phyloP scores from a whole-genome alignment of 257 asterid genomes.

The Solanum lignicaule region DNA sequence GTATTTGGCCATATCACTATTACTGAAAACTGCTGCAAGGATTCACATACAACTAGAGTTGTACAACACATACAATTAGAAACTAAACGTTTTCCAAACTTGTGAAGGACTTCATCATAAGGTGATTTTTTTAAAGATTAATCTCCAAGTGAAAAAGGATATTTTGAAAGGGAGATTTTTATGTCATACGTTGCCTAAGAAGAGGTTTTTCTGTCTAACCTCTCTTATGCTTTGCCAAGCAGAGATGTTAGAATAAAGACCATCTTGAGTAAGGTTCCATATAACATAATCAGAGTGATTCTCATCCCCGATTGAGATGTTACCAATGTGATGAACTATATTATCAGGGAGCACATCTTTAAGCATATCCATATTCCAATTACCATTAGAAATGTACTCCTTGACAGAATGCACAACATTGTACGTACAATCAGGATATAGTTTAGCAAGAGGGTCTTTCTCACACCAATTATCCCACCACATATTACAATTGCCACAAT shows the following conservation, averaged over 20 bases:
- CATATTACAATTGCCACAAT: no score
- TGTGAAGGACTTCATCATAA: no score
- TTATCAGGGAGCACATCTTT: neutral
- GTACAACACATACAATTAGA: neutral
- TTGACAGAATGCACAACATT: no score
- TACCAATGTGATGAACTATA: neutral
- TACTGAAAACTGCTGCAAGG: neutral
- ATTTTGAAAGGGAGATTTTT: neutral
- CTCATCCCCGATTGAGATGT: neutral
- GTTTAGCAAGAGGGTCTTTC: no score
- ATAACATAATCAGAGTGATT: neutral
- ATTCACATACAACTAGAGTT: neutral
- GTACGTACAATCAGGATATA: no score
- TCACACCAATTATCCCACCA: no score
- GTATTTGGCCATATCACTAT: neutral
- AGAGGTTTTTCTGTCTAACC: neutral
- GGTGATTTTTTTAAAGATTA: no score
- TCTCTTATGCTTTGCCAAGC: neutral
- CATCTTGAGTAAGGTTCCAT: neutral
- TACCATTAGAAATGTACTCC: neutral
- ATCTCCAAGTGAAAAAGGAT: no score
- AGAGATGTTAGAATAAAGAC: no score
- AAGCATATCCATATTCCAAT: neutral
- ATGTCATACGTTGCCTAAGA: neutral
- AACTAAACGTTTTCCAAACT: neutral